Evolutionary conservation across 768 basidiomycete species (phyloP).

Genomic region (Kwoniella mangroviensis): DNA sequence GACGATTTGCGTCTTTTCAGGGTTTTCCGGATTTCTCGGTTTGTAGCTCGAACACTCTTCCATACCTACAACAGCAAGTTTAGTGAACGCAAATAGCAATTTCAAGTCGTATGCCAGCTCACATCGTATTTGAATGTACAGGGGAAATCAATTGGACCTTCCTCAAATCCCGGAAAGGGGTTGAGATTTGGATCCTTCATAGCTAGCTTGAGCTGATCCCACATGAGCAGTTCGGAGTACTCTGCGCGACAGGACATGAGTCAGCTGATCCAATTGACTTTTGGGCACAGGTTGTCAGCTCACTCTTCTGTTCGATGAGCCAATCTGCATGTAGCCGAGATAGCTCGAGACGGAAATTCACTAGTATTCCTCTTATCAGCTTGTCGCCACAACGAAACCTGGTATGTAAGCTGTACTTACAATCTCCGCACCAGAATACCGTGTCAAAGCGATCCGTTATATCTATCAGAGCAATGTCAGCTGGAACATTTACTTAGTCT

Average conservation of each 20-base stretch:
- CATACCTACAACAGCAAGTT: conserved; percentile 34
- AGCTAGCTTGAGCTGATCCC: conserved; percentile 82
- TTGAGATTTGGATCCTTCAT: conserved; percentile 68
- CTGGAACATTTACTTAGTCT: background rate
- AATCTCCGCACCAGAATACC: conserved; percentile 85
- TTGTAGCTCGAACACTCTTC: conserved; percentile 54
- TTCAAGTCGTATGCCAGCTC: background rate
- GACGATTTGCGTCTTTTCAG: conserved; percentile 31
- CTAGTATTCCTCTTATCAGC: background rate
- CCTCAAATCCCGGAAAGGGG: conserved; percentile 74
- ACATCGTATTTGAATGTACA: conserved; percentile 96
- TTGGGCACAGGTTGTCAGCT: conserved; percentile 5
- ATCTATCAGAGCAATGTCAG: conserved; percentile 59
- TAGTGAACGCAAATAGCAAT: background rate
- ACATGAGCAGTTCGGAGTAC: conserved; percentile 80
- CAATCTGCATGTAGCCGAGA: conserved; percentile 92
- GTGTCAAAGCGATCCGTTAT: conserved; percentile 87
- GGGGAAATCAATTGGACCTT: conserved; percentile 80
- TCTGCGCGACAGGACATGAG: conserved; percentile 61
- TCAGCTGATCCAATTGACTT: background rate
- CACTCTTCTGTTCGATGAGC: conserved; percentile 81
- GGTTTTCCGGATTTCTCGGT: conserved; percentile 42
- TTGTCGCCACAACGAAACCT: background rate
- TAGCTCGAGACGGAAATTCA: conserved; percentile 88
- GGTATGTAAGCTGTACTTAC: conserved; percentile 35